A percentile compares a stretch with the other conserved stretches of the same genome.
Evolutionary conservation across 768 basidiomycete genomes (phyloP).

Genomic region (Collybiopsis luxurians): DNA sequence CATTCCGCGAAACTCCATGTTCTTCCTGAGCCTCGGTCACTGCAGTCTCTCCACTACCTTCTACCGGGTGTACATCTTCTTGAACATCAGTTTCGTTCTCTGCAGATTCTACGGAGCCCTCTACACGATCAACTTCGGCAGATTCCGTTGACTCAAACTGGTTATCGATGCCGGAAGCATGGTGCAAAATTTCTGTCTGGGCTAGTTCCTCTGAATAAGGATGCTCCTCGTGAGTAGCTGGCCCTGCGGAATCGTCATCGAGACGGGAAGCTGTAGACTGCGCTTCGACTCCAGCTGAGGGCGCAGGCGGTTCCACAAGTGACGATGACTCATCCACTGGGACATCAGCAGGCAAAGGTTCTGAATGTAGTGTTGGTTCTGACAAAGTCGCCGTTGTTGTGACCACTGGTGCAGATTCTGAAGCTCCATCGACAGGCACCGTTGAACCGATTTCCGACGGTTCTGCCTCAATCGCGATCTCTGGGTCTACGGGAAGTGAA

Average conservation of each 20-base stretch:
- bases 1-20: conserved; percentile 14
- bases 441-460: neutral
- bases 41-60: no score
- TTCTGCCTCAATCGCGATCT: neutral
- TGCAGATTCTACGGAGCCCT: neutral
- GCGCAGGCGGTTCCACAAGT: neutral
- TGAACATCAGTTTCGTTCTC: conserved; percentile 9
- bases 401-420: neutral
- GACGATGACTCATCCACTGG: neutral
- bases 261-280: conserved; percentile 9
- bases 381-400: neutral
- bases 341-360: neutral
- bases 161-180: neutral
- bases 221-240: neutral
- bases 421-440: neutral
- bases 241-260: conserved; percentile 6
- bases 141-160: neutral
- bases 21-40: neutral
- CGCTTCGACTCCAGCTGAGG: conserved; percentile 18
- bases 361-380: neutral
- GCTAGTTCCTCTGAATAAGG: no score
- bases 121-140: neutral
- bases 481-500: neutral
- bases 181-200: no score
- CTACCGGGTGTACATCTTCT: neutral